Evolutionary conservation across 2,329 filamentous ascomycete species (phyloP).

Genomic region (Biscogniauxia mediterranea): DNA sequence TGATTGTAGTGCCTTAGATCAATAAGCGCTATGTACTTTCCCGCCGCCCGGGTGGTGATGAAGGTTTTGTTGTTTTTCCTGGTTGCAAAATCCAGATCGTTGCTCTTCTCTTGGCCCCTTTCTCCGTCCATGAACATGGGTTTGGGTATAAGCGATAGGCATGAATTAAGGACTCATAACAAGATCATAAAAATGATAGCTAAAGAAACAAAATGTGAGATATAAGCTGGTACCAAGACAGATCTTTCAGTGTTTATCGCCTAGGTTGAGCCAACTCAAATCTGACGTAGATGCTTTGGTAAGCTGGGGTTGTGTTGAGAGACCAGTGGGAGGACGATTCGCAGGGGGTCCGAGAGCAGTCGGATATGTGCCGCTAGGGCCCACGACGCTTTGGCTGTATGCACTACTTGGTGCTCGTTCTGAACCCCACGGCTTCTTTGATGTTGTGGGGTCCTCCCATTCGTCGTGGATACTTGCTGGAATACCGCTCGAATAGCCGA

Average conservation of each 20-base stretch:
- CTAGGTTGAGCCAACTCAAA: conserved; percentile 80
- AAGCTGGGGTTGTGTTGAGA: conserved; percentile 51
- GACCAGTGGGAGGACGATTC: conserved; percentile 32
- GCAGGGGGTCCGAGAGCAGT: conserved; percentile 38
- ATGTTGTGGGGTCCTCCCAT: conserved; percentile 48
- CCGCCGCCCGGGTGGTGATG: conserved; percentile 9
- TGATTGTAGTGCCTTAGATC: conserved; percentile 5
- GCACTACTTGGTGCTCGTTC: conserved; percentile 52
- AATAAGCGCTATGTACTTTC: conserved; percentile 9
- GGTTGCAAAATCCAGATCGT: conserved; percentile 13
- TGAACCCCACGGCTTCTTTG: conserved; percentile 47
- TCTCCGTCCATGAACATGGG: conserved; percentile 15
- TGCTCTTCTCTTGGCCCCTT: background rate
- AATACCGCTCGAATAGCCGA: conserved; percentile 62
- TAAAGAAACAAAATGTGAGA: conserved; percentile 1
- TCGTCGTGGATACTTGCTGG: conserved; percentile 61
- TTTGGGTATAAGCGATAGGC: conserved; percentile 26
- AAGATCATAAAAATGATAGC: conserved; percentile 17
- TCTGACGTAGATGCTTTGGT: conserved; percentile 55
- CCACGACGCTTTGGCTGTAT: conserved; percentile 42
- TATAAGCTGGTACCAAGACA: conserved; percentile 5
- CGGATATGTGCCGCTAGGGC: conserved; percentile 36
- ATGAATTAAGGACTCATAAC: conserved; percentile 24
- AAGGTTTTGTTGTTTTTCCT: conserved; percentile 2
- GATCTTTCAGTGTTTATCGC: conserved; percentile 37